Conservation (phyloP, 2,329 filamentous ascomycete species). For the Botrytis sinoallii region DNA sequence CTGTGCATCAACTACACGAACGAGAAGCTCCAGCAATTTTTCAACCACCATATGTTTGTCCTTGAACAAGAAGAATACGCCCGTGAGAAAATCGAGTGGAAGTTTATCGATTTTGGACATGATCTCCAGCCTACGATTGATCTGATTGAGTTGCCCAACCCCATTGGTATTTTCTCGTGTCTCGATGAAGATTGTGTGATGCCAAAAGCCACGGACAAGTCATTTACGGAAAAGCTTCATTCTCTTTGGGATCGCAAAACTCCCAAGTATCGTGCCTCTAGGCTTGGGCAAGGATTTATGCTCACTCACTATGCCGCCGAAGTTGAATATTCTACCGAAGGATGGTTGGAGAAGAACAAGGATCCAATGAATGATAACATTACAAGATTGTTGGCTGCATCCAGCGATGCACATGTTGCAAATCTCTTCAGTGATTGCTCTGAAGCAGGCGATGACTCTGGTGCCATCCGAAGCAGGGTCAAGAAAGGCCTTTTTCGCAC, state of each 20-base stretch:
- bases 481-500: conserved; percentile 98
- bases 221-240: conserved; percentile 97
- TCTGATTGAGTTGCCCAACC: conserved; percentile 91
- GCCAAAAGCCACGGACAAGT: conserved; percentile 96
- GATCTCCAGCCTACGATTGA: conserved; percentile 98
- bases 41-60: conserved; percentile 99
- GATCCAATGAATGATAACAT: conserved; percentile 97
- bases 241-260: conserved; percentile 95
- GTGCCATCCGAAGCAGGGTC: conserved; percentile 71
- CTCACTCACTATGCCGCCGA: conserved; percentile 97
- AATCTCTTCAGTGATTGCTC: conserved; percentile 84
- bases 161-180: conserved; percentile 98
- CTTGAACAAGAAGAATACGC: conserved; percentile 98
- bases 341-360: conserved; percentile 99
- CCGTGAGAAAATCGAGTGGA: conserved; percentile 97
- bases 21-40: conserved; percentile 98
- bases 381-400: conserved; percentile 80
- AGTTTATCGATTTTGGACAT: conserved; percentile 98
- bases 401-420: conserved; percentile 78
- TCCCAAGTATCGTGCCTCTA: conserved; percentile 83
- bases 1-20: conserved; percentile 99
- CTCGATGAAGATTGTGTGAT: conserved; percentile 97
- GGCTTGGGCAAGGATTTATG: conserved; percentile 87
- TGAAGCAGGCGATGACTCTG: conserved; percentile 71
- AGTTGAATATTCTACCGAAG: conserved; percentile 92